Base-by-base conservation (phyloP, 2,329 filamentous ascomycete species). In the Fusarium kyushuense region DNA sequence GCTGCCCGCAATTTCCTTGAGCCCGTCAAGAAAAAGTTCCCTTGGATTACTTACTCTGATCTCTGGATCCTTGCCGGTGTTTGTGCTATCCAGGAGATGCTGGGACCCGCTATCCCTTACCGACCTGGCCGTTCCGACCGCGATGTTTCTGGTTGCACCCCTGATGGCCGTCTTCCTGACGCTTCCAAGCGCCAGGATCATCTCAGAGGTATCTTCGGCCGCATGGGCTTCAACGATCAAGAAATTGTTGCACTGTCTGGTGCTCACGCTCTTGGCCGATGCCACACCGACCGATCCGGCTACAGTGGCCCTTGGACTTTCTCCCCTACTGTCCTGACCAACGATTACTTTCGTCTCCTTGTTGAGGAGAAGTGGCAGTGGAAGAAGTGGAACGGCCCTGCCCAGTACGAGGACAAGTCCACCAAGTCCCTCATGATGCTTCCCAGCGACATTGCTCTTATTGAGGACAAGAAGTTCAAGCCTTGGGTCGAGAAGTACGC, bases 201-300 rank as follows among this genome's bases (percentile, higher is more conserved):
- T 83, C 87, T 98, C 74, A 91, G 96, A 76, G 88, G 88, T 82
- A 95, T 98, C 84, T 99, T 98, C 82, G 88, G 90, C 80, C 93
- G 95, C 78, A 98, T 98, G 95, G 95, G 95, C 72, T 98, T 97
- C 87, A 91, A 96, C 80, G 95, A 99, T 83, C 92, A 92, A 76
- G 94, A 97, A 82, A 98, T 98, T 77, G 95, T 97, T 45, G 96
- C 95, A 30, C 87, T 98, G 54, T 86, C 86, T 25, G 94, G 94
- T 72, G 94, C 92, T 48, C 94, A 97, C 83, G 92, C 93, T 54
- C 87, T 97, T 36, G 94, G 94, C 67, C 92, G 94, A 71, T 96
- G 92, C 84, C 96, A 98, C 86, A 85, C 89, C 11, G 91, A 96
- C 81, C 93, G 95, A 78, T 93, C 90, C 68, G 95, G 95, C 67